A percentile compares a stretch with the other conserved stretches of the same genome.
phyloP scores from a whole-genome alignment of 441 rosid species.

The Raphanus hybrid region DNA sequence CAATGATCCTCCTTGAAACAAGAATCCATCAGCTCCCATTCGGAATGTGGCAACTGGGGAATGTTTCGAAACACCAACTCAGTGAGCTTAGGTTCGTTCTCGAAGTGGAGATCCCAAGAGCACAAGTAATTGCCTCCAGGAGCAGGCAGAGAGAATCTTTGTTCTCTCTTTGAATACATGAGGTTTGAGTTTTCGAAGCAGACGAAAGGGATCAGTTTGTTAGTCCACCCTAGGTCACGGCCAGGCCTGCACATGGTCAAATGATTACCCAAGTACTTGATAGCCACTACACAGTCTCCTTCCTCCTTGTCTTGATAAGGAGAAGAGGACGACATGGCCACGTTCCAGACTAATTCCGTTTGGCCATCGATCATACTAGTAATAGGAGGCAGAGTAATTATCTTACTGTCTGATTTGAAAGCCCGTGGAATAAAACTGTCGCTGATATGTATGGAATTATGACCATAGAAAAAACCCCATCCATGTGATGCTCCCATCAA shows the following conservation, averaged over 20 bases:
- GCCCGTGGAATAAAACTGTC: background rate
- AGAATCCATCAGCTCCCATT: background rate
- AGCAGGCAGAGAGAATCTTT: conserved; percentile 9
- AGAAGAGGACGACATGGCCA: conserved; percentile 6
- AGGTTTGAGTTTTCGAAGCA: background rate
- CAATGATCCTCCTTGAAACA: conserved; percentile 12
- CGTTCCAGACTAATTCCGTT: conserved; percentile 7
- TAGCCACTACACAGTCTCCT: conserved; percentile 14
- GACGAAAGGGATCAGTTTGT: conserved; percentile 7
- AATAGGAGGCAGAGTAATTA: conserved; percentile 1
- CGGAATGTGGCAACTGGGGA: background rate
- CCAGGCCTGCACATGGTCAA: conserved; percentile 5
- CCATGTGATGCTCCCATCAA: background rate
- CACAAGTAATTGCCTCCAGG: conserved; percentile 11
- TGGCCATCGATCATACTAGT: background rate
- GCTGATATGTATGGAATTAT: background rate
- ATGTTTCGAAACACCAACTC: conserved; percentile 6
- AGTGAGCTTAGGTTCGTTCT: background rate
- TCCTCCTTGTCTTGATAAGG: conserved; percentile 1
- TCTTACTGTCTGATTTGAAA: background rate
- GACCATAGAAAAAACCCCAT: background rate
- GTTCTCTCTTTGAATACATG: conserved; percentile 9
- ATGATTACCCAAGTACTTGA: conserved; percentile 11
- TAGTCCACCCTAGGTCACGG: background rate
- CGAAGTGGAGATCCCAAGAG: conserved; percentile 9